Base-by-base conservation (phyloP, 2,329 filamentous ascomycete genomes). In the Truncatella angustata region DNA sequence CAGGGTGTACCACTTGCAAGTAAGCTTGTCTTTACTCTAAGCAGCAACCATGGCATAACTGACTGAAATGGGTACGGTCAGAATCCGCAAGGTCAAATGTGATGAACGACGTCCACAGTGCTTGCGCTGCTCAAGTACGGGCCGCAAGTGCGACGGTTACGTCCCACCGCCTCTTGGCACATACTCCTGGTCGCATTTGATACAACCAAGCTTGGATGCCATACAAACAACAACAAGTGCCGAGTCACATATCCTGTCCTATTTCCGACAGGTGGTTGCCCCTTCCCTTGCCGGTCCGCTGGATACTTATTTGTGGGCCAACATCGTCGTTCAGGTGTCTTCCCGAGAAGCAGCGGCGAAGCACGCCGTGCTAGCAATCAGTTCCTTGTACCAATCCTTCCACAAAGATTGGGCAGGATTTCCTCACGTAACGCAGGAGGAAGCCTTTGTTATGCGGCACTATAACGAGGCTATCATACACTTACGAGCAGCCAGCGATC, bases 21-120 rank as follows among this genome's bases (percentile, higher is more conserved):
- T 32, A 7, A 32, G 28, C 28, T 32, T 32, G 7, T 32, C 7
- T 32, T 32, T 32, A 32, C 28, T 2, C 7, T 32, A 32, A n/a
- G n/a, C n/a, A n/a, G n/a, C n/a, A n/a, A n/a, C n/a, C n/a, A n/a
- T n/a, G n/a, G n/a, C n/a, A n/a, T n/a, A n/a, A n/a, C n/a, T n/a
- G n/a, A n/a, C n/a, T n/a, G n/a, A n/a, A n/a, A n/a, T n/a, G n/a
- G n/a, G n/a, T n/a, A n/a, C n/a, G n/a, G n/a, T n/a, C 49, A 66
- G 66, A 44, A 56, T 58, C 26, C 61, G 66, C 18, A 62, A 60
- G 42, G 59, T 69, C 40, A 69, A 68, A 50, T 69, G 67, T 21
- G 67, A 69, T 28, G 67, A 69, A 55, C 57, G 52, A 3, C 56
- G 59, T 21, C 66, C 66, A 2, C 40, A 56, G 0, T 69, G 67